Base-by-base conservation (phyloP, 2,329 filamentous ascomycete genomes). In the Trichoderma sp. region DNA sequence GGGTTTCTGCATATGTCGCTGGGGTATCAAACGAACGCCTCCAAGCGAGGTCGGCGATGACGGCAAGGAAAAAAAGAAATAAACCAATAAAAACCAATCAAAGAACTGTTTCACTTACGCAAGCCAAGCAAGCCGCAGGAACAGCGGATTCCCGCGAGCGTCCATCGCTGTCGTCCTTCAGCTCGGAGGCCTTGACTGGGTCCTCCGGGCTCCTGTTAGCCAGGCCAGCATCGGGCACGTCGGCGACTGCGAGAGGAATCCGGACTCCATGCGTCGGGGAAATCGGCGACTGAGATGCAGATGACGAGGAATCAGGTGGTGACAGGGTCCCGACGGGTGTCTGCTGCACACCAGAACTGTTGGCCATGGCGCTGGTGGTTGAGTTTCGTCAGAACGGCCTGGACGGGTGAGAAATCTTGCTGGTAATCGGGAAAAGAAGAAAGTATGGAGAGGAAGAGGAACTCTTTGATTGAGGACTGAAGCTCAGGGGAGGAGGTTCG, bases 41-140 rank as follows among this genome's bases (percentile, higher is more conserved):
- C 32, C 36, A 71, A 71, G 50, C 69, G 63, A 67, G 55, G 55
- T 65, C 62, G 53, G 55, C 55, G 69, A 65, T n/a, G 28, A 34
- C 6, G 57, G 13, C 30, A 23, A 20, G n/a, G n/a, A 13, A 67
- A 20, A 20, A 71, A 68, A 15, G 23, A 70, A 32, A 55, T 28
- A 30, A 8, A 68, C 32, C n/a, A 69, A 59, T 6, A 20, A 71
- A 53, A 32, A 6, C 15, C 15, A 39, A 23, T 8, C 67, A 34
- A 12, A 43, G 12, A 36, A 13, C 8, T 20, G 47, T 30, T 36
- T 36, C 36, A 81, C 86, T 81, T 82, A 88, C 87, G 79, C 87
- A 88, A 70, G 84, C 84, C 59, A 88, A 80, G 76, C 87, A 89
- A 28, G 87, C 87, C 34, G 87, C 85, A 62, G 86, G 82, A 70